These are phyloP conservation scores for Xylaria sp. DNA, from an alignment of 2,329 filamentous ascomycete genomes.

Conservation along the genomic window DNA sequence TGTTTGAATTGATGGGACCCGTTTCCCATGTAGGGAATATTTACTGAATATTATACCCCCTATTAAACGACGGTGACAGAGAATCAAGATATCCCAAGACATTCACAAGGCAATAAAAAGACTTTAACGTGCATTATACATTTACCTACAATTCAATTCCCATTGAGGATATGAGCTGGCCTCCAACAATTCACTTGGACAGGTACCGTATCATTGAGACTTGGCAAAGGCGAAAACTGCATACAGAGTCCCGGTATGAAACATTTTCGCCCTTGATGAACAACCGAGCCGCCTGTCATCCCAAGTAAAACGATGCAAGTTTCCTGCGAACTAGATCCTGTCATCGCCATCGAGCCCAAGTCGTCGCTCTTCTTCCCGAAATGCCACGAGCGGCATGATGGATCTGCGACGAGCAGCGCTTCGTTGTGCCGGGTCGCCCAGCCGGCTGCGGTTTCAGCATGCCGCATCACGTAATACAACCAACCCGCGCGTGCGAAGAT, in stretches of 20 bases:
- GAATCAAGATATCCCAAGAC: background rate
- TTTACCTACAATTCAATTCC: no score
- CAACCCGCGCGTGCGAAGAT: background rate
- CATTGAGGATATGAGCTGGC: no score
- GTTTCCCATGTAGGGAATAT: no score
- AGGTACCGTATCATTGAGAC: background rate
- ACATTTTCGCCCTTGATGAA: constrained; percentile 2
- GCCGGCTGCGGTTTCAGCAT: constrained; percentile 22
- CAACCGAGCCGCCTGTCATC: constrained; percentile 5
- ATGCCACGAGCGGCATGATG: constrained; percentile 11
- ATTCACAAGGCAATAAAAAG: no score
- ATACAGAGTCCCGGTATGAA: background rate
- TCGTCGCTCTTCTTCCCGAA: constrained; percentile 1
- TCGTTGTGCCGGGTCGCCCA: constrained; percentile 10
- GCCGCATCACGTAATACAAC: background rate
- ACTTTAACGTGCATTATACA: background rate
- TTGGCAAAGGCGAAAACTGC: background rate
- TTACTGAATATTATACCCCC: no score
- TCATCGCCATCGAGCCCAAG: background rate
- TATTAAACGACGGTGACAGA: no score
- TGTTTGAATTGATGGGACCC: no score
- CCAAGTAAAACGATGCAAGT: constrained; percentile 1
- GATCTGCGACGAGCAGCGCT: constrained; percentile 26
- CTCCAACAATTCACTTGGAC: no score
- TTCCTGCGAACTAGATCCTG: background rate